Conservation (phyloP, 2,329 filamentous ascomycete genomes). For the Cytospora leucostoma region DNA sequence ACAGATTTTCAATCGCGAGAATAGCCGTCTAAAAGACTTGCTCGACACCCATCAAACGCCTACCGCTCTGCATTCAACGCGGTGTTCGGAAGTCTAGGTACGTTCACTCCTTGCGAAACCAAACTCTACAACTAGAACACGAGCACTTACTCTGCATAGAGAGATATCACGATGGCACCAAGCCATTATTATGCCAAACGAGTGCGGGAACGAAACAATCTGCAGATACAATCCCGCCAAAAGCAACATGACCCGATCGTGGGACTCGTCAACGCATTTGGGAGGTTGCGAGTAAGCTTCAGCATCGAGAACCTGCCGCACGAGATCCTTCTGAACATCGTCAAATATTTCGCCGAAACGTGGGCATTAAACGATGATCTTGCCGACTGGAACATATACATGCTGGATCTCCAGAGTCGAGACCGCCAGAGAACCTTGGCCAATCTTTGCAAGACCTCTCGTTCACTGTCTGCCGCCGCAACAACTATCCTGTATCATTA, state of each 20-base stretch:
- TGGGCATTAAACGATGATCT: constrained; percentile 7
- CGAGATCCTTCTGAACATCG: constrained; percentile 10
- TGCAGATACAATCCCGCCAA: not conserved
- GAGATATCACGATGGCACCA: too few species aligned
- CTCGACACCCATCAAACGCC: too few species aligned
- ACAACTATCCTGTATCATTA: constrained; percentile 12
- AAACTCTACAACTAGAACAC: too few species aligned
- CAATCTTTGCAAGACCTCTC: constrained; percentile 4
- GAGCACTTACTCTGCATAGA: too few species aligned
- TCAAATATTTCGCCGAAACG: constrained; percentile 6
- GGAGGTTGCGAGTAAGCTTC: not conserved
- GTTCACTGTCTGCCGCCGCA: not conserved
- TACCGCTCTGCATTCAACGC: too few species aligned
- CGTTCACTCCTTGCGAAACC: too few species aligned
- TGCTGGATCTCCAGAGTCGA: not conserved
- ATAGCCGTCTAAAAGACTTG: too few species aligned
- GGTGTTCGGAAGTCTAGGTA: too few species aligned
- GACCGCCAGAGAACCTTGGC: constrained; percentile 2
- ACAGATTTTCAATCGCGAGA: too few species aligned
- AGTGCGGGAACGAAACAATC: too few species aligned
- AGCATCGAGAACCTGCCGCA: not conserved
- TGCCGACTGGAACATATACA: constrained; percentile 5
- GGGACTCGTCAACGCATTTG: not conserved
- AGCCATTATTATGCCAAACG: too few species aligned
- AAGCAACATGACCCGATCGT: not conserved